These are phyloP conservation scores for Rhizodiscina lignyota DNA, from an alignment of 495 filamentous ascomycete genomes.

Conservation along the genomic window DNA sequence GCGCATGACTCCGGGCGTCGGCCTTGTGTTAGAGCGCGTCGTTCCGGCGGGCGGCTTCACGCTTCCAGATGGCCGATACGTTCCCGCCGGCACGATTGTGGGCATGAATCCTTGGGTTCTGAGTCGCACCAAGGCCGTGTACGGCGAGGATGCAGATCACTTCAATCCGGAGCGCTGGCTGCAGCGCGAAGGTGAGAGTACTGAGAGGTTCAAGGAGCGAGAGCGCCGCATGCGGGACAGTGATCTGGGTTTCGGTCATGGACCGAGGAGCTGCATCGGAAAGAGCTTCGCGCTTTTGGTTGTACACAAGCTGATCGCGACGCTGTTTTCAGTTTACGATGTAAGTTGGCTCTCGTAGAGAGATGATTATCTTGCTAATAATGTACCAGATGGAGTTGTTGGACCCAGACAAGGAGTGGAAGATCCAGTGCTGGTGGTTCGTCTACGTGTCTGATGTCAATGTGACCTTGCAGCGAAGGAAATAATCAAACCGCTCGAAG, in stretches of 20 bases:
- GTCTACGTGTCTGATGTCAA: background rate
- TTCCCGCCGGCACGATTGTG: conserved; percentile 7
- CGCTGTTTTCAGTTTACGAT: conserved; percentile 6
- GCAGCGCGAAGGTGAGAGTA: conserved; percentile 2
- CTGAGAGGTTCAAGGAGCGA: background rate
- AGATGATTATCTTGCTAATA: conserved; percentile 3
- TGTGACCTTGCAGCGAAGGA: background rate
- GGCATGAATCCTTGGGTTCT: conserved; percentile 7
- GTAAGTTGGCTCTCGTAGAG: conserved; percentile 13
- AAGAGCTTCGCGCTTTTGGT: conserved; percentile 4
- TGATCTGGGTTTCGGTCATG: conserved; percentile 4
- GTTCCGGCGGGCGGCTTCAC: conserved; percentile 2
- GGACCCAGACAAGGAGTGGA: background rate
- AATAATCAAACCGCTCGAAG: too few relatives aligned
- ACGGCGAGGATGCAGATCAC: conserved; percentile 6
- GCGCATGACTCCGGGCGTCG: conserved; percentile 4
- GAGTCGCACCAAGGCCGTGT: conserved; percentile 4
- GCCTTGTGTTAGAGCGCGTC: conserved; percentile 5
- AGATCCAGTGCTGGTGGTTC: background rate
- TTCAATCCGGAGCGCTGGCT: conserved; percentile 9
- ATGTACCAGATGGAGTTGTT: background rate
- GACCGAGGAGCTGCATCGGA: conserved; percentile 4
- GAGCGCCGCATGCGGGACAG: conserved; percentile 2
- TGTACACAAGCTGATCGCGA: conserved; percentile 6
- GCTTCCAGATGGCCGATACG: conserved; percentile 4